These are phyloP conservation scores for Torulaspora pretoriensis DNA, from an alignment of 1,139 yeast genomes.

Conservation along the genomic window DNA sequence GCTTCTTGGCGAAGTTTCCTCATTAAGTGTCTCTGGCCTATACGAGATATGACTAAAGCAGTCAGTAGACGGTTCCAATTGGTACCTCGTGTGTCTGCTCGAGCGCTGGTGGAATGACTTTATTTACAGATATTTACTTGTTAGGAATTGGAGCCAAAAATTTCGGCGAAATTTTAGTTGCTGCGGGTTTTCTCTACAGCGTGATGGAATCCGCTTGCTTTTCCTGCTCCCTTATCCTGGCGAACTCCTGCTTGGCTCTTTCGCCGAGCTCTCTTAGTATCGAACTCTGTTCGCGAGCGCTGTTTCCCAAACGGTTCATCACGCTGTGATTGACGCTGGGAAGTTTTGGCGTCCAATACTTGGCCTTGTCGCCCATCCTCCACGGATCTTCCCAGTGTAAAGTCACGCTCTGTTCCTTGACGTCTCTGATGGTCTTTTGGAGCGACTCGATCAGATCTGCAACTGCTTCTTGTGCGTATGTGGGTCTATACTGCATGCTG, in stretches of 20 bases:
- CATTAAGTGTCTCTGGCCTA: not conserved
- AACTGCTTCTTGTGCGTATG: constrained; percentile 86
- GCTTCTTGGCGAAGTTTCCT: constrained; percentile 4
- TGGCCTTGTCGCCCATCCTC: constrained; percentile 65
- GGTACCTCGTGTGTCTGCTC: not conserved
- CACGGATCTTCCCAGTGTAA: constrained; percentile 80
- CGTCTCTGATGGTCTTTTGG: constrained; percentile 46
- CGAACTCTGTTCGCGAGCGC: constrained; percentile 33
- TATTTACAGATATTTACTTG: constrained; percentile 8
- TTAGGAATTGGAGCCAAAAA: not conserved
- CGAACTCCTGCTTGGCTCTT: constrained; percentile 16
- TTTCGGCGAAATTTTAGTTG: constrained; percentile 5
- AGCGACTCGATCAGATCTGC: constrained; percentile 73
- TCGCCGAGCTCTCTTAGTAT: constrained; percentile 31
- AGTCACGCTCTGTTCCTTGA: constrained; percentile 31
- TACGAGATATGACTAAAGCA: not conserved
- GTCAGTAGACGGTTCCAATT: constrained; percentile 2
- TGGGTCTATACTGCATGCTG: constrained; percentile 83
- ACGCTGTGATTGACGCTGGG: constrained; percentile 27
- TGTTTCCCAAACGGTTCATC: constrained; percentile 28
- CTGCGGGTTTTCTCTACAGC: constrained; percentile 2
- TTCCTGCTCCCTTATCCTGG: constrained; percentile 11
- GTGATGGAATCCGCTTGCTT: constrained; percentile 11
- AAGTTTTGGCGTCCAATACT: constrained; percentile 30
- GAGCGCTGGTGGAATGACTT: not conserved